A percentile compares a stretch with the other conserved stretches of the same genome.
Conservation (phyloP, 2,329 filamentous ascomycete species). For the Fusarium euwallaceae region DNA sequence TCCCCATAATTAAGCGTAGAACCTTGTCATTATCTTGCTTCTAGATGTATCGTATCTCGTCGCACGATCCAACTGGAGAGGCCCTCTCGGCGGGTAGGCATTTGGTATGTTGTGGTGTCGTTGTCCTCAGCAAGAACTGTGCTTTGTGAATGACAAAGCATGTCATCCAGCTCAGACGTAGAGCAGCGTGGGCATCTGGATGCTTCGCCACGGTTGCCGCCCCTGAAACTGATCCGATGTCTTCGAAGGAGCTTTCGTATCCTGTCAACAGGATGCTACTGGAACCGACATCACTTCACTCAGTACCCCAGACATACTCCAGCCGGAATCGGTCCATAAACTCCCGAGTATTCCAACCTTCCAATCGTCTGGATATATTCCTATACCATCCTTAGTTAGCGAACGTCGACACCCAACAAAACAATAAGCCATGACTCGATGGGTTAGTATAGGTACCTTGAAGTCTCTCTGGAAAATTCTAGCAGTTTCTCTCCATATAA, state of each 20-base stretch:
- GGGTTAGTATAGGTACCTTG: conserved; percentile 2
- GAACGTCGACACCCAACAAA: not conserved
- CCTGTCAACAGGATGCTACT: not conserved
- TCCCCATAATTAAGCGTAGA: not conserved
- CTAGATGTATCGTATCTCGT: not conserved
- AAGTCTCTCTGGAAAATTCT: not conserved
- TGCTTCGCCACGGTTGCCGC: not conserved
- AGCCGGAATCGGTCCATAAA: not conserved
- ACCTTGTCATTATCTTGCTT: not conserved
- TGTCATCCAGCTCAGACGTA: not conserved
- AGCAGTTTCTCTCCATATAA: not conserved
- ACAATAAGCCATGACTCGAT: not conserved
- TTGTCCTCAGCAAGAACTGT: not conserved
- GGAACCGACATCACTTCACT: not conserved
- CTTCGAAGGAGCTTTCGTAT: not conserved
- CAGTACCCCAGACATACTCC: not conserved
- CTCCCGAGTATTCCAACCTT: not conserved
- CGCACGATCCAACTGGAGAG: not conserved
- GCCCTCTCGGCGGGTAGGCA: not conserved
- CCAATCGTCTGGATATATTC: not conserved
- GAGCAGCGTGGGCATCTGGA: not conserved
- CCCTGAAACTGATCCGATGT: not conserved
- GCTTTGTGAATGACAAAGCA: not conserved
- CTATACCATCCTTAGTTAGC: not conserved
- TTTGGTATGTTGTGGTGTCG: not conserved